Evolutionary conservation across 495 filamentous ascomycete genomes (phyloP).

Genomic region (Penicillium coprophilum): DNA sequence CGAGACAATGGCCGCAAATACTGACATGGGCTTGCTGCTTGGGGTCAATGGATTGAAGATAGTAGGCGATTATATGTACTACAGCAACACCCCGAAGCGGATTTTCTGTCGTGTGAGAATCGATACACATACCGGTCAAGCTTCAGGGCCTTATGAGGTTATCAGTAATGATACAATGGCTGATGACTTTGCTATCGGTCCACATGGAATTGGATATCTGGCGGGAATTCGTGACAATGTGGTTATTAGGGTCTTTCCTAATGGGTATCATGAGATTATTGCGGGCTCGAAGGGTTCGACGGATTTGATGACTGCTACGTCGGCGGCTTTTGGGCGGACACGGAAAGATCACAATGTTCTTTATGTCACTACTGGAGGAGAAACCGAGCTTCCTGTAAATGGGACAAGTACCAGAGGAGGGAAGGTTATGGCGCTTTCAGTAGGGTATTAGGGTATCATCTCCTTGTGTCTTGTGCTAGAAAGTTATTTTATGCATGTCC

Average conservation of each 20-base stretch:
- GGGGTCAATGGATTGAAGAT: constrained; percentile 37
- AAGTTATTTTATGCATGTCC: too few relatives aligned
- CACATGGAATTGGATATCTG: constrained; percentile 5
- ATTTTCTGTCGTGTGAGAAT: constrained; percentile 31
- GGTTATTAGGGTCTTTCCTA: neutral
- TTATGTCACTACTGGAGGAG: constrained; percentile 16
- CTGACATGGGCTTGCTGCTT: constrained; percentile 18
- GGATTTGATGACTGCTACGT: neutral
- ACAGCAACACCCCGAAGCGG: constrained; percentile 29
- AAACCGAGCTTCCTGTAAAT: constrained; percentile 4
- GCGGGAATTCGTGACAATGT: constrained; percentile 7
- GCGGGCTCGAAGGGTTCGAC: neutral
- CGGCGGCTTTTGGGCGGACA: constrained; percentile 1
- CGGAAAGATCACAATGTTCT: neutral
- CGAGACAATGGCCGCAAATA: constrained; percentile 38
- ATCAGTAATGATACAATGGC: constrained; percentile 1
- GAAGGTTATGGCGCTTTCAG: constrained; percentile 3
- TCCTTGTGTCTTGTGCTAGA: neutral
- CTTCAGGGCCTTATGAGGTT: constrained; percentile 7
- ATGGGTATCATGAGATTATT: neutral
- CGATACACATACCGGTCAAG: constrained; percentile 27
- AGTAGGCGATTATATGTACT: constrained; percentile 35
- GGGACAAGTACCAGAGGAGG: constrained; percentile 8
- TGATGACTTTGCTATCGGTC: constrained; percentile 15
- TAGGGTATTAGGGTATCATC: neutral